Percentiles rank a stretch among this genome's conserved stretches.
phyloP scores from a whole-genome alignment of 139 green algal genomes.

The Chlamydomonas eustigma region DNA sequence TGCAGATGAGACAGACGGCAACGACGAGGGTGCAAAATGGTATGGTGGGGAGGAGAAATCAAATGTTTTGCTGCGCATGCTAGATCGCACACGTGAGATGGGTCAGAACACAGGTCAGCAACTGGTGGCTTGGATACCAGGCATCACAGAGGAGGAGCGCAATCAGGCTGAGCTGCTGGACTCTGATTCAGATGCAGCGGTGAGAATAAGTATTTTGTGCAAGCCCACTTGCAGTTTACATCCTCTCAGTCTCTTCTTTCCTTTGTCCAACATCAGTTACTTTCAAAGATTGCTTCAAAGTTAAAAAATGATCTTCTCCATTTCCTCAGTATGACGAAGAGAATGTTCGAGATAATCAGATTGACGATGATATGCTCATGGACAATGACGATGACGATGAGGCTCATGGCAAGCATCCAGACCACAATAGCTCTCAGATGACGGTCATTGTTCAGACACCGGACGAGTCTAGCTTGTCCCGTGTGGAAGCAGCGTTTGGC shows the following conservation, averaged over 20 bases:
- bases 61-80: background rate
- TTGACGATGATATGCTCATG: slow-evolving; percentile 2
- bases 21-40: background rate
- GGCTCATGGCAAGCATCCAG: background rate
- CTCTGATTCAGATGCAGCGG: slow-evolving; percentile 26
- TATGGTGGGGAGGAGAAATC: background rate
- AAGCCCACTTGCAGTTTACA: too few species aligned
- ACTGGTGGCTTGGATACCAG: slow-evolving; percentile 27
- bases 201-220: background rate
- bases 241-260: too few species aligned
- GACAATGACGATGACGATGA: background rate
- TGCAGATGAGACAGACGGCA: background rate
- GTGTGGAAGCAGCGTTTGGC: background rate
- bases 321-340: slow-evolving; percentile 6
- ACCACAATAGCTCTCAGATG: background rate
- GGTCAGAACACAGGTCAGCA: background rate
- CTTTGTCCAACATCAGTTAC: too few species aligned
- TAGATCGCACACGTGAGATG: background rate
- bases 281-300: too few species aligned
- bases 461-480: background rate
- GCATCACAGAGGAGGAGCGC: slow-evolving; percentile 37
- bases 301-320: too few species aligned
- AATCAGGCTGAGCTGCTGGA: slow-evolving; percentile 45
- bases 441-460: background rate
- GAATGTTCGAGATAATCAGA: slow-evolving; percentile 7